phyloP scores from a whole-genome alignment of 169 alveolate genomes.

The Cryptosporidium muris region DNA sequence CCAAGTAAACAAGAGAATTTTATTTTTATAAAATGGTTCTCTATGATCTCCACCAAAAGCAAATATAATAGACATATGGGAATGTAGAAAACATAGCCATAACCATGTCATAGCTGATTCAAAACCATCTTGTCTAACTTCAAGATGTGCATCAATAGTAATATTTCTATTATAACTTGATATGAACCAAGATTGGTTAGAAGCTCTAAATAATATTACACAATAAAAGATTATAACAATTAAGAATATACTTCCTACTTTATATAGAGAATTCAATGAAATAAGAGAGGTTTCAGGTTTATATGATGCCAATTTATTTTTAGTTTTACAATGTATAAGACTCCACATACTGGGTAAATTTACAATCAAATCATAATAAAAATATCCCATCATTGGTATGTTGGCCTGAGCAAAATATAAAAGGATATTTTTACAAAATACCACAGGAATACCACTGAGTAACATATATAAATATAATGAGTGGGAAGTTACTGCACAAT shows the following conservation, averaged over 20 bases:
- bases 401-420: slow-evolving; percentile 52
- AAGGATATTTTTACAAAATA: slow-evolving; percentile 37
- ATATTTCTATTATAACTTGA: slow-evolving; percentile 38
- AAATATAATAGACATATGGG: slow-evolving; percentile 63
- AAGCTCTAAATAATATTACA: slow-evolving; percentile 3
- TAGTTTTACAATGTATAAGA: slow-evolving; percentile 23
- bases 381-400: slow-evolving; percentile 62
- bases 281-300: slow-evolving; percentile 28
- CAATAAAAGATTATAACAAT: slow-evolving; percentile 18
- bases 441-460: slow-evolving; percentile 50
- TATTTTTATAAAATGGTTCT: slow-evolving; percentile 59
- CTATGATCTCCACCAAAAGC: slow-evolving; percentile 60
- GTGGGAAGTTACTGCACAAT: slow-evolving; percentile 31
- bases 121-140: slow-evolving; percentile 63
- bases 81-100: slow-evolving; percentile 62
- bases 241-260: slow-evolving; percentile 7
- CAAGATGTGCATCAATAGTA: slow-evolving; percentile 5
- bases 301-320: slow-evolving; percentile 26
- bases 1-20: slow-evolving; percentile 14
- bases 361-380: slow-evolving; percentile 31
- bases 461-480: slow-evolving; percentile 51
- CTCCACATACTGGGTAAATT: slow-evolving; percentile 69
- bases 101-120: slow-evolving; percentile 33
- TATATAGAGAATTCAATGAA: slow-evolving; percentile 12
- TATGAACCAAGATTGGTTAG: slow-evolving; percentile 43